Base-by-base conservation (phyloP, 139 green algal species). In the Chloropicon primus region DNA sequence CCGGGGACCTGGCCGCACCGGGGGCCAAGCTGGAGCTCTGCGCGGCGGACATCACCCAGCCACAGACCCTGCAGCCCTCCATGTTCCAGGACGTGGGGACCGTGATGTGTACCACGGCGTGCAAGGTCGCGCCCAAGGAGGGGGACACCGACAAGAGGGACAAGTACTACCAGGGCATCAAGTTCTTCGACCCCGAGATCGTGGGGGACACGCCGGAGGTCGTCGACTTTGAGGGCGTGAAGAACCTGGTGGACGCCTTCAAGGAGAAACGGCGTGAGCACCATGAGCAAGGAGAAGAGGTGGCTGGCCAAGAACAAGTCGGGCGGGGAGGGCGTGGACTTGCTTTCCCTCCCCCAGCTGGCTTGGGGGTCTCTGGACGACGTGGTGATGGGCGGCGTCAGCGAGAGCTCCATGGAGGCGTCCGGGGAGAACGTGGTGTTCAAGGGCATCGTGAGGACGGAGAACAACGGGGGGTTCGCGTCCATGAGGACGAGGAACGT, bases 351-450 rank as follows among this genome's bases (percentile, higher is more conserved):
- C 21, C 21, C 76, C 17, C 76, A 74, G 2, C 62, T 75, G 26
- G 79, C 80, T 2, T 97, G 88, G 87, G 92, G 91, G 0, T 72
- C 92, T 0, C 82, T 98, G 29, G 94, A 98, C 74, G 94, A 98
- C 76, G 94, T 98, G 22, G 94, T 98, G 1, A 98, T 98, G 94
- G 93, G 93, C 10, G 93, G 93, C 17, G 87, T 89, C 21, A 91
- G 82, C 72, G 54, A 87, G 72, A 92, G 84, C 29, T 77, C 24
- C 22, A 77, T 80, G 23, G 26, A 26, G 2, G 83, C 80, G 1
- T 86, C 79, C 3, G 92, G 90, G 0, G 91, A 95, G 81, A 80
- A 85, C 1, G 89, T 87, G 17, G 76, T 23, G 0, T 86, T 87
- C 83, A 87, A 82, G 21, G 91, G 93, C 24, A 87, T 82, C 22